These are phyloP conservation scores for Spizellomyces punctatus DNA, from an alignment of 192 early-diverging fungal genomes.

Conservation along the genomic window DNA sequence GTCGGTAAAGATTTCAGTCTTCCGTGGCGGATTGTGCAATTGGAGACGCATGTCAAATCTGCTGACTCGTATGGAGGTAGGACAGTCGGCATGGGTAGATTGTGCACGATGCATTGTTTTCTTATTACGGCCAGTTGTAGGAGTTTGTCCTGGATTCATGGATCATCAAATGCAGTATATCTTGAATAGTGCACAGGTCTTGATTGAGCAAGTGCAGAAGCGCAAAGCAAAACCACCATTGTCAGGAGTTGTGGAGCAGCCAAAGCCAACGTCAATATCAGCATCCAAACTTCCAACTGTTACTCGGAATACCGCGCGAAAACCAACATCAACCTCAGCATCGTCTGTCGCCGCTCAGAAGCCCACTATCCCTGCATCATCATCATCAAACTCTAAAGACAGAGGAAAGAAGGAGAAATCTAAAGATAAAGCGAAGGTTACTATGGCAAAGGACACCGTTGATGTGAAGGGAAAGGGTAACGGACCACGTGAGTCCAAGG, in stretches of 20 bases:
- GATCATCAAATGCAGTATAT: slow-evolving; percentile 15
- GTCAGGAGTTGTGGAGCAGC: no score
- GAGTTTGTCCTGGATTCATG: slow-evolving; percentile 9
- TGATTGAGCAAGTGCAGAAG: slow-evolving; percentile 25
- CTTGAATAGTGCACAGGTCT: slow-evolving; percentile 10
- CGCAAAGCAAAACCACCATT: background rate
- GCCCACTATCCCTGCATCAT: background rate
- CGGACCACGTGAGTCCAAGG: background rate
- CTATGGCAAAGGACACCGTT: background rate
- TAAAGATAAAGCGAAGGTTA: slow-evolving; percentile 1
- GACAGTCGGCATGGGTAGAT: background rate
- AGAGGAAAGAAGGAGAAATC: background rate
- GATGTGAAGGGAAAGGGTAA: no score
- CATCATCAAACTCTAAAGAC: background rate
- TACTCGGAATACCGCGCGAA: background rate
- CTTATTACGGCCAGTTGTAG: background rate
- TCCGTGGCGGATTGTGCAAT: slow-evolving; percentile 27
- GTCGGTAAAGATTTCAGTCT: slow-evolving; percentile 15
- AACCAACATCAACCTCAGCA: background rate
- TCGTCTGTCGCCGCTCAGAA: background rate
- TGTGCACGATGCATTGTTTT: background rate
- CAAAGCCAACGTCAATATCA: no score
- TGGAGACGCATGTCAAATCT: slow-evolving; percentile 21
- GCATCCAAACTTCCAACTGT: background rate
- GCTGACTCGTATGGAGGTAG: slow-evolving; percentile 16